Conservation (phyloP, 805 yeast species). For the Candida sonorensis region DNA sequence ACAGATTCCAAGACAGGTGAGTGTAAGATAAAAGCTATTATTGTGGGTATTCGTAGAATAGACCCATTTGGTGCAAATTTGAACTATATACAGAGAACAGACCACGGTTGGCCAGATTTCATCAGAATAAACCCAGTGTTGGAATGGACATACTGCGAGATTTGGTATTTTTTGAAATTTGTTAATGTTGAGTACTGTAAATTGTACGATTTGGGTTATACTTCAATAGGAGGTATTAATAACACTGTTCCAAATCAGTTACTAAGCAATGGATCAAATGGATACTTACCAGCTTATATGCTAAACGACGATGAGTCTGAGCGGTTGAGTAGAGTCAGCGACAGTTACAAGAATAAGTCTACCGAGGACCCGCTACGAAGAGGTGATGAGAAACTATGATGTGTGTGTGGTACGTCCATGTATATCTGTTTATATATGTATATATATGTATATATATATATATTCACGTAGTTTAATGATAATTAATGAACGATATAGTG, state of each 20-base stretch:
- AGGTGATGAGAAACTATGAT: constrained; percentile 9
- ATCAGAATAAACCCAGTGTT: constrained; percentile 80
- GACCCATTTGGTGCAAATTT: constrained; percentile 77
- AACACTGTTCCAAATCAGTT: constrained; percentile 71
- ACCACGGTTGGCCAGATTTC: constrained; percentile 88
- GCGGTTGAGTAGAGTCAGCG: constrained; percentile 31
- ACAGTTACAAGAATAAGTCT: constrained; percentile 4
- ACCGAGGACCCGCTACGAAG: constrained; percentile 2
- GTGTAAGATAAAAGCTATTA: constrained; percentile 51
- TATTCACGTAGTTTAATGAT: too few species aligned
- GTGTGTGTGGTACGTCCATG: background rate
- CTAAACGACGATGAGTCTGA: constrained; percentile 58
- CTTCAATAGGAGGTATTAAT: constrained; percentile 78
- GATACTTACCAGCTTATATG: constrained; percentile 47
- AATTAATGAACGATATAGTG: too few species aligned
- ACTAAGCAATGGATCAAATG: constrained; percentile 20
- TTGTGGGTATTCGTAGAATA: constrained; percentile 81
- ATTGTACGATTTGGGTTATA: constrained; percentile 78
- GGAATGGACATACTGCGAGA: constrained; percentile 76
- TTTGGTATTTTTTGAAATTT: constrained; percentile 75
- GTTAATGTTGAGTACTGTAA: constrained; percentile 61
- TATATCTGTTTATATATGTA: too few species aligned
- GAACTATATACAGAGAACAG: constrained; percentile 63
- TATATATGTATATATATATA: background rate
- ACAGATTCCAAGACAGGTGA: constrained; percentile 22